Base-by-base conservation (phyloP, 345 rosid genomes). In the Populus pruinosa region DNA sequence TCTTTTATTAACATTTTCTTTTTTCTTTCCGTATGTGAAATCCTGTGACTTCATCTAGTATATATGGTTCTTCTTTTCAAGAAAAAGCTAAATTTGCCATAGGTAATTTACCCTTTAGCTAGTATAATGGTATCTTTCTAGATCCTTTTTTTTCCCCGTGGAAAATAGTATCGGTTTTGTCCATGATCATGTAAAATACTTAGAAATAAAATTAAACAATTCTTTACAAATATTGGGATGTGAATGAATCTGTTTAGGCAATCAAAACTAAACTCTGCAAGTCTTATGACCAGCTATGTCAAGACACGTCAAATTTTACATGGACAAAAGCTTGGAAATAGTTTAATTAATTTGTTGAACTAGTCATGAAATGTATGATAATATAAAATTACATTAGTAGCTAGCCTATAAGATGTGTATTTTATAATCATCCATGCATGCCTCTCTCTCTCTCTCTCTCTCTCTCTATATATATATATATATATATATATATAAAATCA, bases 331-430 rank as follows among this genome's bases (percentile, higher is more conserved):
- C n/a, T n/a, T 56, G 25, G 27, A 8, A 56, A 18, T 56, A 21
- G 62, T 56, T 56, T 56, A 56, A n/a, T 56, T 56, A 56, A 66
- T 31, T 36, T 66, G 23, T 8, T 66, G n/a, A 35, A 65, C 69
- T 5, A 14, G 17, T 29, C 55, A 70, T 7, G 17, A 16, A 16
- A 12, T 8, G 31, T 3, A 8, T 12, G 38, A 14, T 14, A 43
- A 8, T 23, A 71, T 9, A 71, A 71, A 71, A 49, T 10, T 31
- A 16, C 18, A 12, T 16, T 41, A 69, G 53, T 61, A 27, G 75
- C 62, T 77, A 21, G n/a, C 69, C 70, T 77, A 77, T n/a, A n/a
- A 43, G 56, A 36, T 68, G 55, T 53, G 63, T 41, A 69, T 77
- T 68, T 55, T 76, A 35, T 76, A 56, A 56, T 69, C 36, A 49